These are phyloP conservation scores for Stephania japonica DNA, from an alignment of 164 flowering plant species.

Conservation along the genomic window DNA sequence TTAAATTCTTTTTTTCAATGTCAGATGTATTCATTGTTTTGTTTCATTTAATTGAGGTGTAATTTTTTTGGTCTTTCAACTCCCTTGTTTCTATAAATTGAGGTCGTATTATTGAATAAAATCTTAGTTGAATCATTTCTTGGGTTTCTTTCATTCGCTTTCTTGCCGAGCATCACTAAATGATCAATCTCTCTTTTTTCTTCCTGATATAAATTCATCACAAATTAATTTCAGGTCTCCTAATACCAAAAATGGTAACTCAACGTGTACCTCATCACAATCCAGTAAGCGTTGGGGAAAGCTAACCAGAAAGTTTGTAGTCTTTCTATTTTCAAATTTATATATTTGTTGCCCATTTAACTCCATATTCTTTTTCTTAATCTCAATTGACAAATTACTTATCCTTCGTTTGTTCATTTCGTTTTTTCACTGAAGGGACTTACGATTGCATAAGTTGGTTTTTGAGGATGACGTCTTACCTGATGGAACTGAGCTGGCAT, in stretches of 20 bases:
- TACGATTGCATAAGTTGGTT: slow-evolving; percentile 72
- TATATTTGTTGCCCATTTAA: slow-evolving; percentile 10
- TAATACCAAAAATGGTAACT: slow-evolving; percentile 19
- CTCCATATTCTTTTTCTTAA: neutral
- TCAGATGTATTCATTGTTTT: neutral
- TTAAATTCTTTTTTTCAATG: neutral
- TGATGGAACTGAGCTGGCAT: slow-evolving; percentile 83
- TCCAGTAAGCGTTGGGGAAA: slow-evolving; percentile 38
- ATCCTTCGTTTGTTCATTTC: slow-evolving; percentile 4
- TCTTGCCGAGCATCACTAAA: neutral
- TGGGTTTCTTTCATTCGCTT: neutral
- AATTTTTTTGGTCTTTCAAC: too few species aligned
- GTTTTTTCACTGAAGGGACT: slow-evolving; percentile 43
- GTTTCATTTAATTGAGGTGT: neutral
- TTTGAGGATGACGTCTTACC: slow-evolving; percentile 64
- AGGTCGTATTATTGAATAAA: too few species aligned
- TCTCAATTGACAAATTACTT: slow-evolving; percentile 6
- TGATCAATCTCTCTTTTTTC: neutral
- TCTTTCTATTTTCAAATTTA: neutral
- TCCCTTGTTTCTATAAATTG: too few species aligned
- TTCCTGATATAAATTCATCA: neutral
- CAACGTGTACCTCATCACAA: slow-evolving; percentile 23
- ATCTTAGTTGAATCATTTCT: neutral
- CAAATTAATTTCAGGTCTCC: slow-evolving; percentile 4
- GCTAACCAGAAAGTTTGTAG: slow-evolving; percentile 69